Conservation (phyloP, 2,329 filamentous ascomycete species). For the Aureobasidium sp. region DNA sequence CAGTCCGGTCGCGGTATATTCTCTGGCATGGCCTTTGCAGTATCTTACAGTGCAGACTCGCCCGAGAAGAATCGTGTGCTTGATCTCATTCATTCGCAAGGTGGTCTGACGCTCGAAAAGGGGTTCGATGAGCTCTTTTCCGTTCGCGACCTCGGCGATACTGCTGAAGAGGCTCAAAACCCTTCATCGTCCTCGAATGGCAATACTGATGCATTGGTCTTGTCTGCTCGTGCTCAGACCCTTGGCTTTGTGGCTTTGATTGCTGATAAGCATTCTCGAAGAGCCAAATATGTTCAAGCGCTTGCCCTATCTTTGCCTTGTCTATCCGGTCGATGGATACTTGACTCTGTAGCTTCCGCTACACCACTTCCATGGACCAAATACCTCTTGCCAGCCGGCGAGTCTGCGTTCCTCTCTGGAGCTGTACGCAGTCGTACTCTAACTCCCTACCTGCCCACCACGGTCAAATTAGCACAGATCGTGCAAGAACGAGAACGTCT, state of each 20-base stretch:
- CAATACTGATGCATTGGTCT: slow-evolving; percentile 33
- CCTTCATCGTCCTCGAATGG: not conserved
- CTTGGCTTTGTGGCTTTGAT: slow-evolving; percentile 79
- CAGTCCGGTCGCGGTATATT: slow-evolving; percentile 50
- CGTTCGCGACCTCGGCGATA: slow-evolving; percentile 26
- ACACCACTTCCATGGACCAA: slow-evolving; percentile 65
- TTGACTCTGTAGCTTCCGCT: slow-evolving; percentile 58
- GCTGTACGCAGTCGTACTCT: slow-evolving; percentile 70
- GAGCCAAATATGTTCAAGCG: slow-evolving; percentile 90
- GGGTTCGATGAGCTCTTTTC: slow-evolving; percentile 81
- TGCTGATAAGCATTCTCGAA: slow-evolving; percentile 76
- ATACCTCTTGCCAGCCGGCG: slow-evolving; percentile 80
- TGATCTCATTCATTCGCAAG: slow-evolving; percentile 59
- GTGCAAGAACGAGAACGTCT: slow-evolving; percentile 40
- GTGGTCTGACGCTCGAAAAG: slow-evolving; percentile 62
- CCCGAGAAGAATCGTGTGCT: slow-evolving; percentile 51
- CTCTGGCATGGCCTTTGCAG: slow-evolving; percentile 75
- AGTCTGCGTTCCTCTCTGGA: slow-evolving; percentile 67
- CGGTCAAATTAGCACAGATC: slow-evolving; percentile 50
- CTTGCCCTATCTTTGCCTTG: slow-evolving; percentile 84
- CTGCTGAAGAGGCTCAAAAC: not conserved
- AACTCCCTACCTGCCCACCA: slow-evolving; percentile 50
- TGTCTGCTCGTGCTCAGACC: slow-evolving; percentile 42
- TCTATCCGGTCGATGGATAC: slow-evolving; percentile 73
- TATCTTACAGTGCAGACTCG: slow-evolving; percentile 54